A percentile compares a stretch with the other conserved stretches of the same genome.
phyloP scores from a whole-genome alignment of 2,329 filamentous ascomycete species.

The Cytospora leucostoma region DNA sequence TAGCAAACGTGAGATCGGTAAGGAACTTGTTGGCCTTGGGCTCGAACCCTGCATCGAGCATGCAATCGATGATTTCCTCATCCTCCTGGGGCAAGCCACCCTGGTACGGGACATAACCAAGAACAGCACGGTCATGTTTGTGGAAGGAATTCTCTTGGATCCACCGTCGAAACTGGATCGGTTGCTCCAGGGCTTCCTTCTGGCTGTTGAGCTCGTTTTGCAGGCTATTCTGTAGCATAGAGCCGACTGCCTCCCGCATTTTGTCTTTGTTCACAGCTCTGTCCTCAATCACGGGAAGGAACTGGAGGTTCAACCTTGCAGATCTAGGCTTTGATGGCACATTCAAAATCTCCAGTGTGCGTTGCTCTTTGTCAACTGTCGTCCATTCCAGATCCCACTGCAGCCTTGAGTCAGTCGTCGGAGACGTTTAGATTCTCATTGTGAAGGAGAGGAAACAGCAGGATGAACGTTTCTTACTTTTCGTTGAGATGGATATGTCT shows the following conservation, averaged over 20 bases:
- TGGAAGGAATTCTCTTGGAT: conserved; percentile 44
- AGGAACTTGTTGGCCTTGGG: conserved; percentile 51
- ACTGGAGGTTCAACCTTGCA: conserved; percentile 65
- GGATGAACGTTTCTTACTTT: conserved; percentile 46
- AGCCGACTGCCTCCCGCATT: conserved; percentile 52
- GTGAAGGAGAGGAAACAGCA: background rate
- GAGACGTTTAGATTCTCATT: no score
- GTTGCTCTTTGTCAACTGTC: conserved; percentile 47
- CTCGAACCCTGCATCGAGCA: conserved; percentile 64
- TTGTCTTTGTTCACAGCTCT: conserved; percentile 48
- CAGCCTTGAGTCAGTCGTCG: background rate
- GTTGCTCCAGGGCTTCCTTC: conserved; percentile 51
- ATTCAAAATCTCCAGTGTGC: conserved; percentile 66
- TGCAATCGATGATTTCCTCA: conserved; percentile 53
- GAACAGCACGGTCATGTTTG: conserved; percentile 41
- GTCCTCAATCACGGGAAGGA: conserved; percentile 68
- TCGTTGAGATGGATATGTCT: conserved; percentile 65
- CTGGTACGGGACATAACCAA: conserved; percentile 45
- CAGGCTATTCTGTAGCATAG: conserved; percentile 53
- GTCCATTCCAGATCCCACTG: conserved; percentile 55
- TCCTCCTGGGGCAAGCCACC: conserved; percentile 52
- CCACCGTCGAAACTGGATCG: conserved; percentile 56
- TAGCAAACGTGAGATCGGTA: conserved; percentile 46
- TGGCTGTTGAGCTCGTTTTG: conserved; percentile 54
- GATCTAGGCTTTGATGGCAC: conserved; percentile 49